phyloP scores from a whole-genome alignment of 495 filamentous ascomycete species.

The Terfezia boudieri region DNA sequence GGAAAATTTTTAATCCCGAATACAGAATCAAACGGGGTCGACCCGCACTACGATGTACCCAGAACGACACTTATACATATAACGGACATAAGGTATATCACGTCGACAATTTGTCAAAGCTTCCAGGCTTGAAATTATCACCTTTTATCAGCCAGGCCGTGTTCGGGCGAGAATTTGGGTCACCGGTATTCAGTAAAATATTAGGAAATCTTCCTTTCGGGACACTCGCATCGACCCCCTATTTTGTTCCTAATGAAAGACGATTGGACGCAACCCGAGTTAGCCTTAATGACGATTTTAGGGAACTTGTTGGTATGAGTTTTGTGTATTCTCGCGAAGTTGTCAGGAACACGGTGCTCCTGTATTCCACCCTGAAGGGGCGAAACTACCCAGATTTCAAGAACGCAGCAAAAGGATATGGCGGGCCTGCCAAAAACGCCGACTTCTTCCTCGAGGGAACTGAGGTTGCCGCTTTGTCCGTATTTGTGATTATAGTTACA shows the following conservation, averaged over 20 bases:
- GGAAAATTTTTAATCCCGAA: no score
- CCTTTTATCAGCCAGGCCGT: neutral
- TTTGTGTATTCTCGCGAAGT: constrained; percentile 2
- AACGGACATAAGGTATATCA: neutral
- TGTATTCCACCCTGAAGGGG: neutral
- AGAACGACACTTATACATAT: neutral
- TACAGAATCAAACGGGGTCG: neutral
- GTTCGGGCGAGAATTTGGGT: neutral
- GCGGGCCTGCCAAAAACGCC: neutral
- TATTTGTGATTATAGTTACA: neutral
- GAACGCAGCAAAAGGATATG: neutral
- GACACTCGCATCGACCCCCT: no score
- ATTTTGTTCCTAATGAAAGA: no score
- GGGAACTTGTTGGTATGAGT: neutral
- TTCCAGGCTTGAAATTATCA: neutral
- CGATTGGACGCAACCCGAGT: neutral
- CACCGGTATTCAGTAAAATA: no score
- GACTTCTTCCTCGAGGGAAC: neutral
- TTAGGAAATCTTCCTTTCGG: no score
- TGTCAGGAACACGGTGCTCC: constrained; percentile 1
- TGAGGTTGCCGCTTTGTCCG: neutral
- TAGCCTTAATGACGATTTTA: neutral
- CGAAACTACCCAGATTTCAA: neutral
- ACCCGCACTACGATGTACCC: constrained; percentile 1
- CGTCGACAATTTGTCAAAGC: neutral